phyloP scores from a whole-genome alignment of 2,329 filamentous ascomycete species.

The Stachybotrys chartarum region DNA sequence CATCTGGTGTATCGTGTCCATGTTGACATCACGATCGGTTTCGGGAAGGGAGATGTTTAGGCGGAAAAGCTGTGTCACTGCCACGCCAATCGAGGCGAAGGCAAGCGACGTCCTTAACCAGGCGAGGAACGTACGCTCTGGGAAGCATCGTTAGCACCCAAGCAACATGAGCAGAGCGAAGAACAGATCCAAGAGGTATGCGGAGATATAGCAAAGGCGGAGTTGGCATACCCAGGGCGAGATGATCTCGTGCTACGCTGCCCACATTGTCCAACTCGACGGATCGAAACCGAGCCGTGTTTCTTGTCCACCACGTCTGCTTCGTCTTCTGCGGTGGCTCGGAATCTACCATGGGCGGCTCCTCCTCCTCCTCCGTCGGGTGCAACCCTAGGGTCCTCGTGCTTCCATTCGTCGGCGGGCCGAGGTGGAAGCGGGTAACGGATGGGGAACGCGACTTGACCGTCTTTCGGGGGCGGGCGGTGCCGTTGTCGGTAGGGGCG shows the following conservation, averaged over 20 bases:
- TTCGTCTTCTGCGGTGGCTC: conserved; percentile 3
- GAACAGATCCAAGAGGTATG: not conserved
- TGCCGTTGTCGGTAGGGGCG: conserved; percentile 9
- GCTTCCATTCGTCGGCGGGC: not conserved
- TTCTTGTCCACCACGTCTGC: conserved; percentile 42
- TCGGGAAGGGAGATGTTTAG: conserved; percentile 60
- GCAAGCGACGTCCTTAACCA: conserved; percentile 78
- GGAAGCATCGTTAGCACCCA: not conserved
- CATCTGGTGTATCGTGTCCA: conserved; percentile 46
- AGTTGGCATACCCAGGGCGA: conserved; percentile 59
- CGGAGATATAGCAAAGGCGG: not conserved
- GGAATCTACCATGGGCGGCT: not conserved
- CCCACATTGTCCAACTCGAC: conserved; percentile 83
- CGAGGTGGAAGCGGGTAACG: not conserved
- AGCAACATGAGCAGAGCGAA: not conserved
- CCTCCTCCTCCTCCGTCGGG: not conserved
- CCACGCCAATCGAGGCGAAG: conserved; percentile 77
- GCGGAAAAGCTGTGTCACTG: conserved; percentile 77
- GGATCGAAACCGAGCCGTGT: conserved; percentile 43
- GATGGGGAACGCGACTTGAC: not conserved
- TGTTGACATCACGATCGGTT: conserved; percentile 13
- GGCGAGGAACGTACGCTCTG: conserved; percentile 78
- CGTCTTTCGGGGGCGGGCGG: conserved; percentile 9
- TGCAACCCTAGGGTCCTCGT: not conserved
- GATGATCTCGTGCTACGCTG: conserved; percentile 73